Percentiles rank a stretch among this genome's conserved stretches.
Conservation (phyloP, 805 yeast genomes). For the Suhomyces kilbournensis region DNA sequence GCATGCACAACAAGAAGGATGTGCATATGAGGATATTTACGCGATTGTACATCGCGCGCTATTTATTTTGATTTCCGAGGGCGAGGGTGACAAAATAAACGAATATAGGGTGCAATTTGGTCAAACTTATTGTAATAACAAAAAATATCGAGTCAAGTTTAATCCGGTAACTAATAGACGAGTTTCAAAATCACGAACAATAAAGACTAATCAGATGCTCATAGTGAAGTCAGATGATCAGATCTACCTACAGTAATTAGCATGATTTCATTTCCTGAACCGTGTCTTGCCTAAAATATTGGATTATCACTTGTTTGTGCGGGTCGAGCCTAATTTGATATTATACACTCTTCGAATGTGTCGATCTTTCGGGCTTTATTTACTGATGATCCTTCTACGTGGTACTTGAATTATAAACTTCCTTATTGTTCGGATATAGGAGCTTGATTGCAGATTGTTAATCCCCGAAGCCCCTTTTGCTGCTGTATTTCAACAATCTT, state of each 20-base stretch:
- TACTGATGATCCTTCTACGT: background rate
- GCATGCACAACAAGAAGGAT: background rate
- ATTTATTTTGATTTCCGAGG: too few relatives aligned
- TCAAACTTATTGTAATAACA: too few relatives aligned
- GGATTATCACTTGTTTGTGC: background rate
- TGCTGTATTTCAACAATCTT: background rate
- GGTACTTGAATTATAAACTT: background rate
- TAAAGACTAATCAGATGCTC: background rate
- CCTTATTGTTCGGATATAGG: background rate
- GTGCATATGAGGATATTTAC: slow-evolving; percentile 1
- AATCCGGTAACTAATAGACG: background rate
- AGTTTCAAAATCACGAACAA: background rate
- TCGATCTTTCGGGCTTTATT: background rate
- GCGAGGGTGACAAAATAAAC: too few relatives aligned
- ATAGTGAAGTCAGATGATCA: background rate
- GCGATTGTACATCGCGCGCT: too few relatives aligned
- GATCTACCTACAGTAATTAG: background rate
- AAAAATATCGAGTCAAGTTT: background rate
- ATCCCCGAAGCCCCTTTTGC: background rate
- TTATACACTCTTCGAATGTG: background rate
- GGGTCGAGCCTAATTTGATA: background rate
- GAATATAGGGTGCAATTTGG: too few relatives aligned
- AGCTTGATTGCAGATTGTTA: background rate
- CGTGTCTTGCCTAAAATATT: background rate
- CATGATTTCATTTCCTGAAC: background rate